Evolutionary conservation across 768 basidiomycete genomes (phyloP).

Genomic region (Trametes gibbosa): DNA sequence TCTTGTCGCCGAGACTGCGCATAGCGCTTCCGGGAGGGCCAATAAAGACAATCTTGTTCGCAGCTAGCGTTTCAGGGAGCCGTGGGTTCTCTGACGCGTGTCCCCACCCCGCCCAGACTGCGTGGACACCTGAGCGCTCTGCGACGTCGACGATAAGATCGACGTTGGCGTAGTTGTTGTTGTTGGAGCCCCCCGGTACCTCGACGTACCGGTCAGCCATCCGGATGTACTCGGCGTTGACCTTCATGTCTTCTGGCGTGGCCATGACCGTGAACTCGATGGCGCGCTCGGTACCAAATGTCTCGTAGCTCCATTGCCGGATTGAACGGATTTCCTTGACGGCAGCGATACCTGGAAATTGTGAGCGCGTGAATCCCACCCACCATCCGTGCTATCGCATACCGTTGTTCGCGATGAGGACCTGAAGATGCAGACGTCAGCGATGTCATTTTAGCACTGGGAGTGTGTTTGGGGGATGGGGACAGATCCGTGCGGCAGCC

Average conservation of each 20-base stretch:
- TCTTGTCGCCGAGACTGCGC: slow-evolving; percentile 99
- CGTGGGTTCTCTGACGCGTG: slow-evolving; percentile 99
- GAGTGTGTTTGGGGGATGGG: background rate
- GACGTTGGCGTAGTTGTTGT: slow-evolving; percentile 99
- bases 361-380: slow-evolving; percentile 21
- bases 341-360: slow-evolving; percentile 80
- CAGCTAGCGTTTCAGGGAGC: slow-evolving; percentile 87
- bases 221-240: slow-evolving; percentile 99
- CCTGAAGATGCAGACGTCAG: slow-evolving; percentile 44
- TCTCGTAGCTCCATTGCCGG: slow-evolving; percentile 99
- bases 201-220: slow-evolving; percentile 99
- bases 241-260: slow-evolving; percentile 96
- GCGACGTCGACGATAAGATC: slow-evolving; percentile 98
- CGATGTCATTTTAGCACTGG: background rate
- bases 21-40: slow-evolving; percentile 98
- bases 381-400: slow-evolving; percentile 15
- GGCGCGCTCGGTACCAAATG: slow-evolving; percentile 93
- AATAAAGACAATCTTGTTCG: slow-evolving; percentile 97
- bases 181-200: slow-evolving; percentile 96
- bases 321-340: slow-evolving; percentile 99
- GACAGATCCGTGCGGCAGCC: background rate
- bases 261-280: slow-evolving; percentile 99
- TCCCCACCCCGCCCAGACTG: slow-evolving; percentile 99
- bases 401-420: slow-evolving; percentile 99
- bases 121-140: slow-evolving; percentile 95